Evolutionary conservation across 2,329 filamentous ascomycete species (phyloP), one percentile per base, ranked within the genome.

Genomic region (Bipolaris victoriae): DNA sequence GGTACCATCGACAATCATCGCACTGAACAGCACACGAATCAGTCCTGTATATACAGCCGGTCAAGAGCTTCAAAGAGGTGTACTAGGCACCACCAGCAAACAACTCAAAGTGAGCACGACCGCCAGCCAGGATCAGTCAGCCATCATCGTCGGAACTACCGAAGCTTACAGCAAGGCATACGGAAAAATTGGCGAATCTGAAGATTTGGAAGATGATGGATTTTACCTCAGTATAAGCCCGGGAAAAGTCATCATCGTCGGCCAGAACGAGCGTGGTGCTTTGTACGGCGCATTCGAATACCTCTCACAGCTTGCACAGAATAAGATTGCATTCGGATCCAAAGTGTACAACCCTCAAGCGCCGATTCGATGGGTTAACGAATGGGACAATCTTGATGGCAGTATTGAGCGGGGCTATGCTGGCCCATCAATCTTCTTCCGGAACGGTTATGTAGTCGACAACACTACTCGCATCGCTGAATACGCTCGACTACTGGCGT

Each of bases 321-420:
- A 81, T 22, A 82, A 87, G 44, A 77, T 85, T 57, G 79, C 80
- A 0, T 63, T 78, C 1, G 78, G 81, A 0, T 70, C 80, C 4
- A 80, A 81, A 45, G 75, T 80, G 2, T 82, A 81, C 7, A 88
- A 83, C 61, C 87, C 87, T 0, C 80, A 82, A 55, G 85, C 83
- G 0, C 84, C 84, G 0, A 83, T 91, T 40, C 82, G 88, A 61
- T 90, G 88, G 88, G 83, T 86, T 0, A 90, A 91, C 66, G 84
- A 91, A 62, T 91, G 88, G 88, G 87, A 91, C 69, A 90, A 91
- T 62, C 78, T 90, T 70, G 83, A 88, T 56, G 83, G 88, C 11
- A 86, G 81, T 39, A 86, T 91, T 43, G 88, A 90, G 70, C 79
- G 88, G 51, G 88, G 88, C 16, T 91, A 88, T 63, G 88, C 81